phyloP scores from a whole-genome alignment of 108 stramenopile genomes.

The Cyclotella sp. region DNA sequence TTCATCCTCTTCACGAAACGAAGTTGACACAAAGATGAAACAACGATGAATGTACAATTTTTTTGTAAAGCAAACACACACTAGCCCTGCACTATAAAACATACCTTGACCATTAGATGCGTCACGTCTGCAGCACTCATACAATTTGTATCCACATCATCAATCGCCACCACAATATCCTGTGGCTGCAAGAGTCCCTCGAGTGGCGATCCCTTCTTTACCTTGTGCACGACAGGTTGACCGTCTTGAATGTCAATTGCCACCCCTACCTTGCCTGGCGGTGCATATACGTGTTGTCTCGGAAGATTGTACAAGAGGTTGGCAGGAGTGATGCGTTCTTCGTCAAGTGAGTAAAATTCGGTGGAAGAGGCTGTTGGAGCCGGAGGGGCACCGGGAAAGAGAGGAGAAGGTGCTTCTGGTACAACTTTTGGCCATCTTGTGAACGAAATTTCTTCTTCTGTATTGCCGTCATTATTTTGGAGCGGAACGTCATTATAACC shows the following conservation, averaged over 20 bases:
- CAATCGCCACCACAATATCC: constrained; percentile 51
- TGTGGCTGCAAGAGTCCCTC: constrained; percentile 43
- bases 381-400: constrained; percentile 16
- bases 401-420: constrained; percentile 1
- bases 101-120: constrained; percentile 50
- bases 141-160: constrained; percentile 53
- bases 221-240: constrained; percentile 52
- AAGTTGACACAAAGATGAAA: background rate
- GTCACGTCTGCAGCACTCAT: constrained; percentile 59
- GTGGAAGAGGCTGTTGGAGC: background rate
- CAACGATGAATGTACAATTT: background rate
- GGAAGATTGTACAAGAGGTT: background rate
- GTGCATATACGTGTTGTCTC: constrained; percentile 43
- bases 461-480: background rate
- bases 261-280: constrained; percentile 55
- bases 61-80: background rate
- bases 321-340: background rate
- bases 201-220: constrained; percentile 51
- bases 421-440: constrained; percentile 17
- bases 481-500: constrained; percentile 15
- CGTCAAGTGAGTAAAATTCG: constrained; percentile 1
- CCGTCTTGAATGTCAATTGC: constrained; percentile 55
- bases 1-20: constrained; percentile 13
- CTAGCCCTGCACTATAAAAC: background rate
- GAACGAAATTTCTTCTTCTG: constrained; percentile 9